Evolutionary conservation across 139 green algal genomes (phyloP).

Genomic region (Chlamydomonas sphaeroides): DNA sequence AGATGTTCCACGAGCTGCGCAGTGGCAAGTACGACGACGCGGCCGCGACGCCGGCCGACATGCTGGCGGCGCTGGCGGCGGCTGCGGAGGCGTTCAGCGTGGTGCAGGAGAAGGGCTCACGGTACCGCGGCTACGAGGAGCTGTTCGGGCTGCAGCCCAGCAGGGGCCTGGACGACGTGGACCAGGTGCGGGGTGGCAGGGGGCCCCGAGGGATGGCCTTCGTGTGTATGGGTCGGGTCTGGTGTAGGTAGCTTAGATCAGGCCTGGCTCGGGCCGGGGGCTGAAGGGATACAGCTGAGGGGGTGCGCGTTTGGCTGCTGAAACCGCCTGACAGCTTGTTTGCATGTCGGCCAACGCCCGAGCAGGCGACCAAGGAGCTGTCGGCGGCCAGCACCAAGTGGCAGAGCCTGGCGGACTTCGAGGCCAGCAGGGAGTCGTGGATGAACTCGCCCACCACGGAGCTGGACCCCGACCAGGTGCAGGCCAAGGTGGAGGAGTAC

Average conservation of each 20-base stretch:
- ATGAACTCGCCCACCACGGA: conserved; percentile 37
- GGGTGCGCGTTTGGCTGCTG: no score
- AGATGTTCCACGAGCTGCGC: conserved; percentile 46
- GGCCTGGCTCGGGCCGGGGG: no score
- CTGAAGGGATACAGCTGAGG: no score
- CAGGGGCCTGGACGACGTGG: conserved; percentile 17
- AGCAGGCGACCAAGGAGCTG: conserved; percentile 56
- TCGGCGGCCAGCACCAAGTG: conserved; percentile 49
- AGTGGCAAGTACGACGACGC: conserved; percentile 55
- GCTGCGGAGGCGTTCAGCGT: conserved; percentile 16
- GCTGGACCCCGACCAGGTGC: conserved; percentile 47
- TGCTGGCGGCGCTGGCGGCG: conserved; percentile 30
- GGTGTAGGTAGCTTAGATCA: no score
- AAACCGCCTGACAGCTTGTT: no score
- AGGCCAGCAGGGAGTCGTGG: conserved; percentile 28
- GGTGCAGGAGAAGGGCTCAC: conserved; percentile 31
- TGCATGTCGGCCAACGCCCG: no score
- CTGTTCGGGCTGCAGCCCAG: conserved; percentile 53
- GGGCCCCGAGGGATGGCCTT: no score
- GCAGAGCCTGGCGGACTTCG: conserved; percentile 53
- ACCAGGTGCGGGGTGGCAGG: conserved; percentile 6
- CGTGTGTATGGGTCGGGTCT: no score
- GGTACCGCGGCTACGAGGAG: conserved; percentile 57
- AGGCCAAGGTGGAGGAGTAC: conserved; percentile 56
- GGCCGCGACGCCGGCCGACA: not conserved